These are phyloP conservation scores for Kodamaea sp. DNA, from an alignment of 1,139 yeast genomes.

Conservation along the genomic window DNA sequence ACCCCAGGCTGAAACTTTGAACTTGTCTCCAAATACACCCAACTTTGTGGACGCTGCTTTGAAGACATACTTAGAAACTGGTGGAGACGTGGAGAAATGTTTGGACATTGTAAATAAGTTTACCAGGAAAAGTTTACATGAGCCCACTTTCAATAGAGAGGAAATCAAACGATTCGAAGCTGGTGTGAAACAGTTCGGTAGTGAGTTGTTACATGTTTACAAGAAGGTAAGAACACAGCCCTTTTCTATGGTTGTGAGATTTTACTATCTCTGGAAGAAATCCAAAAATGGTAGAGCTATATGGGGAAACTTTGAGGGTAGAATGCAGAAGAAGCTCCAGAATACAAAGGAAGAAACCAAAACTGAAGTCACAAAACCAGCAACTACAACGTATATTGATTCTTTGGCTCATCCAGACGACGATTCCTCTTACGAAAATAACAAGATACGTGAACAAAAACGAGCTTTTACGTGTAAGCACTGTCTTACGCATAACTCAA, in stretches of 20 bases:
- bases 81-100: slow-evolving; percentile 54
- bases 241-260: slow-evolving; percentile 76
- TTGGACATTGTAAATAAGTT: slow-evolving; percentile 38
- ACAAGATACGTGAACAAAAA: slow-evolving; percentile 38
- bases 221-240: slow-evolving; percentile 71
- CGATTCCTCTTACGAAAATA: slow-evolving; percentile 66
- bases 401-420: slow-evolving; percentile 64
- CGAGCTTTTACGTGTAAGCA: slow-evolving; percentile 60
- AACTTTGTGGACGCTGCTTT: slow-evolving; percentile 79
- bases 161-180: slow-evolving; percentile 73
- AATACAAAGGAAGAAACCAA: slow-evolving; percentile 32
- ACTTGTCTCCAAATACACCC: slow-evolving; percentile 49
- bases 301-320: slow-evolving; percentile 83
- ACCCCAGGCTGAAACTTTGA: slow-evolving; percentile 53
- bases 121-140: slow-evolving; percentile 61
- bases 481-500: slow-evolving; percentile 56
- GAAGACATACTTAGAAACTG: slow-evolving; percentile 50
- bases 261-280: slow-evolving; percentile 89
- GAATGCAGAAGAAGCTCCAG: slow-evolving; percentile 56
- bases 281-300: slow-evolving; percentile 70
- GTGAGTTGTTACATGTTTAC: slow-evolving; percentile 75
- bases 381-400: slow-evolving; percentile 24
- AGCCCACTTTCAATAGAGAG: slow-evolving; percentile 69
- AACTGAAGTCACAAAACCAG: slow-evolving; percentile 14
- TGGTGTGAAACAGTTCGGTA: slow-evolving; percentile 73